Base-by-base conservation (phyloP, 2,329 filamentous ascomycete species). In the Cordyceps militaris region DNA sequence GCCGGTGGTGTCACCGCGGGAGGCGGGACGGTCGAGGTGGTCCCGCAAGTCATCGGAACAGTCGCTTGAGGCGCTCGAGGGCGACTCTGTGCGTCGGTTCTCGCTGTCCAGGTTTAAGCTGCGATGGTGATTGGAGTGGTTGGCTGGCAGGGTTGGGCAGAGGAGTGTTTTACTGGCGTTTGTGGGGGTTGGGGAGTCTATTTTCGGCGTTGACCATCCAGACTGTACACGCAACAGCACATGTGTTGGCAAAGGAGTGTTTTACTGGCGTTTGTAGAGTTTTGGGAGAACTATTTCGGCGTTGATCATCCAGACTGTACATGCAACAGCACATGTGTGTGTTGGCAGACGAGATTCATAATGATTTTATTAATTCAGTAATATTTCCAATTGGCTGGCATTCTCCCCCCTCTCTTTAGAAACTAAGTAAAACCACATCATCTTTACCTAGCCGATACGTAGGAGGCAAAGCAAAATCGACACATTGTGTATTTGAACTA, bases 21-120 rank as follows among this genome's bases (percentile, higher is more conserved):
- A 16, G 26, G 30, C 13, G 6, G 51, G 9, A 11, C 5, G 34
- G 32, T 40, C 32, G 43, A 28, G 53, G 23, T 56, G 54, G 54
- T 23, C 34, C 44, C 54, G 54, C 34, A 56, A 23, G 16, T 14
- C 16, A 16, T 56, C 54, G 30, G 34, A 19, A 2, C 54, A 49
- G 54, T 56, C 54, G 13, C 54, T 56, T 2, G 36, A 43, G 36
- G 54, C n/a, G 32, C 16, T 56, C 9, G 54, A 56, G 19, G 46
- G 36, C 13, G 14, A n/a, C 19, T 30, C 44, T 3, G 34, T 49
- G 54, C 34, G 46, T 2, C 19, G 26, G 3, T 50, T 50, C 24
- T 56, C 36, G 34, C 19, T 56, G 13, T 49, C 54, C 1, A 49
- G 14, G 16, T 48, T 56, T n/a, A 47, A 21, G 10, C 24, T 48